Evolutionary conservation across 331 rosid species (phyloP).

Genomic region (Phaseolus coccineus): DNA sequence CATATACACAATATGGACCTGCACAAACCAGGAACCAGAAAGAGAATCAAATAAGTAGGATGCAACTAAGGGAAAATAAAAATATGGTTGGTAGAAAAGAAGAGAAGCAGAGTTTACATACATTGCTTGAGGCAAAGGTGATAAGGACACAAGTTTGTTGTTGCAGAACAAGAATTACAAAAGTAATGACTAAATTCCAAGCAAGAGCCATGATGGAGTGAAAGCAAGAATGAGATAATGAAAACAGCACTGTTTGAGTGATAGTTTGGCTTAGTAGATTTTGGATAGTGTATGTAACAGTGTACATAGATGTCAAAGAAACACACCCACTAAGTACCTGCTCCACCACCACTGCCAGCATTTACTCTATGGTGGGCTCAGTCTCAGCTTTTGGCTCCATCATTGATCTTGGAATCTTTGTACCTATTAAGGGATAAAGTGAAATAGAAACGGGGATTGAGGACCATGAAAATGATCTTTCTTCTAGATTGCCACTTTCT

Average conservation of each 20-base stretch:
- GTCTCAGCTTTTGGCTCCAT: slow-evolving; percentile 29
- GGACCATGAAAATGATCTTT: slow-evolving; percentile 15
- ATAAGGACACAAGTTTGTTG: slow-evolving; percentile 42
- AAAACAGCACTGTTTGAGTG: slow-evolving; percentile 11
- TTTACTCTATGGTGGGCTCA: slow-evolving; percentile 24
- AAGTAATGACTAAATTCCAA: slow-evolving; percentile 41
- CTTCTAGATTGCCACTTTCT: too few species aligned
- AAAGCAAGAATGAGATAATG: neutral
- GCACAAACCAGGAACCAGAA: slow-evolving; percentile 11
- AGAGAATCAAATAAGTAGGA: neutral
- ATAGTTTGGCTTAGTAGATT: neutral
- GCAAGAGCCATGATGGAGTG: slow-evolving; percentile 48
- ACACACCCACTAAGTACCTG: neutral
- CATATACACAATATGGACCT: slow-evolving; percentile 71
- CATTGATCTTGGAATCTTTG: slow-evolving; percentile 34
- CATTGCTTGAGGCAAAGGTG: slow-evolving; percentile 55
- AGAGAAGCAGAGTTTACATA: slow-evolving; percentile 48
- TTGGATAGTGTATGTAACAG: neutral
- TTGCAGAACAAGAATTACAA: slow-evolving; percentile 45
- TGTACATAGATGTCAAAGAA: slow-evolving; percentile 2
- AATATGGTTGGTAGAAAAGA: neutral
- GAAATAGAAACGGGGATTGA: neutral
- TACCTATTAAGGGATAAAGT: neutral
- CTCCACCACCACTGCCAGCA: slow-evolving; percentile 31
- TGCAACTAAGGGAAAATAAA: neutral